Conservation (phyloP, 768 basidiomycete species). For the Serendipita indica region DNA sequence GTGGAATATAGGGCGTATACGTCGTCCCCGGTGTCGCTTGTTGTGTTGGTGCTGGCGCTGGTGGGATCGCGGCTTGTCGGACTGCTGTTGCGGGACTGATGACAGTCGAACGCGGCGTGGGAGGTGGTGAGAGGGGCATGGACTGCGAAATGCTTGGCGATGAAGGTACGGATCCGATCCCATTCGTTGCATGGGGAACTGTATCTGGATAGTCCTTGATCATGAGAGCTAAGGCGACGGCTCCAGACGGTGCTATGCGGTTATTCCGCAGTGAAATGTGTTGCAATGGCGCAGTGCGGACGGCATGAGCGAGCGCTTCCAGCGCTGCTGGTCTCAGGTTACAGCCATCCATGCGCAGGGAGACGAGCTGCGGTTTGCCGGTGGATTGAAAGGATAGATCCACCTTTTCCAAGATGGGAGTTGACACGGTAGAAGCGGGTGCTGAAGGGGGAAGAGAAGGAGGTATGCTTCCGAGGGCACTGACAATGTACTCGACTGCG, state of each 20-base stretch:
- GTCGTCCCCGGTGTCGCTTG: slow-evolving; percentile 32
- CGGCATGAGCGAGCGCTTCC: slow-evolving; percentile 67
- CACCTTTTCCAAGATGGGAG: slow-evolving; percentile 1
- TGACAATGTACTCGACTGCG: slow-evolving; percentile 65
- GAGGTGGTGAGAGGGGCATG: slow-evolving; percentile 18
- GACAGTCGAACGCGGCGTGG: slow-evolving; percentile 27
- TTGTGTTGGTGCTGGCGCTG: not conserved
- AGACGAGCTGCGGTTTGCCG: slow-evolving; percentile 31
- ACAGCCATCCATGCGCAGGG: slow-evolving; percentile 82
- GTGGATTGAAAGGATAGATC: slow-evolving; percentile 25
- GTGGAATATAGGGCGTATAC: slow-evolving; percentile 72
- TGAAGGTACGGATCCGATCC: slow-evolving; percentile 15
- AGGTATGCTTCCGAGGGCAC: slow-evolving; percentile 35
- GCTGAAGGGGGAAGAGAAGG: slow-evolving; percentile 9
- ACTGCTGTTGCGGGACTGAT: slow-evolving; percentile 37
- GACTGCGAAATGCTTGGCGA: slow-evolving; percentile 22
- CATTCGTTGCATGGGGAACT: slow-evolving; percentile 25
- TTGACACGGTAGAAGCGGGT: slow-evolving; percentile 14
- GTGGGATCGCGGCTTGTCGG: slow-evolving; percentile 29
- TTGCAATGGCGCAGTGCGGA: slow-evolving; percentile 68
- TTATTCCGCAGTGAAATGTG: slow-evolving; percentile 88
- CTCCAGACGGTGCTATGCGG: slow-evolving; percentile 67
- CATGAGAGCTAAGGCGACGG: slow-evolving; percentile 88
- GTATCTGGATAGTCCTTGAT: slow-evolving; percentile 90
- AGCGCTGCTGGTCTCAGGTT: slow-evolving; percentile 53